Percentiles rank a stretch among this genome's conserved stretches.
These are phyloP conservation scores for Globisporangium paddicum DNA, from an alignment of 352 stramenopile genomes.

Conservation along the genomic window DNA sequence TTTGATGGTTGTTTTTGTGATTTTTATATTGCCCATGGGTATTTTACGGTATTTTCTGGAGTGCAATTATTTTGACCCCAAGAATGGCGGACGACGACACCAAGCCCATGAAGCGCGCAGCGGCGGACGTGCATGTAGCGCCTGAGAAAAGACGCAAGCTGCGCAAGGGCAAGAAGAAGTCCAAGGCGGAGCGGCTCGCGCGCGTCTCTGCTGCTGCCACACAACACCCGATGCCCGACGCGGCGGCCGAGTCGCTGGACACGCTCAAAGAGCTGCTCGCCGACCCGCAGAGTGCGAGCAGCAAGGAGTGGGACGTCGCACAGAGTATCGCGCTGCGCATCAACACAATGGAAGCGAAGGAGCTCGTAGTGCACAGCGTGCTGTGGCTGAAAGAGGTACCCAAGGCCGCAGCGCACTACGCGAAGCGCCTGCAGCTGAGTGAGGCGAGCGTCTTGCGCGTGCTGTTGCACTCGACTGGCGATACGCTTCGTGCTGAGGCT, in stretches of 20 bases:
- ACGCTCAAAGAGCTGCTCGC: neutral
- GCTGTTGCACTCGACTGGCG: neutral
- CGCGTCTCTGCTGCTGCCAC: neutral
- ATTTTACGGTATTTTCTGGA: neutral
- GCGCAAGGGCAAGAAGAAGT: slow-evolving; percentile 30
- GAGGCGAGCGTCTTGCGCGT: slow-evolving; percentile 26
- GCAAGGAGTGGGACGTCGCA: slow-evolving; percentile 49
- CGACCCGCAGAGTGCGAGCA: slow-evolving; percentile 5
- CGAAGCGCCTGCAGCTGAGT: slow-evolving; percentile 38
- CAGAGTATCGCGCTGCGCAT: slow-evolving; percentile 49
- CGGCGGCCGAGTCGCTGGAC: slow-evolving; percentile 2
- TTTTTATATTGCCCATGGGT: neutral
- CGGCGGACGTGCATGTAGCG: neutral
- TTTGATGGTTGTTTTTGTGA: neutral
- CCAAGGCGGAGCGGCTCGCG: slow-evolving; percentile 24
- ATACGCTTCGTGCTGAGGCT: neutral
- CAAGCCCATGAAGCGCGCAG: neutral
- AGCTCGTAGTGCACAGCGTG: slow-evolving; percentile 33
- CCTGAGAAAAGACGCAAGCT: slow-evolving; percentile 16
- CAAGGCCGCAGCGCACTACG: slow-evolving; percentile 62
- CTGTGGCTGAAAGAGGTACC: slow-evolving; percentile 31
- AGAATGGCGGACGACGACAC: slow-evolving; percentile 1
- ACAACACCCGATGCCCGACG: neutral
- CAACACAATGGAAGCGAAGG: slow-evolving; percentile 25
- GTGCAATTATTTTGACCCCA: neutral